These are phyloP conservation scores for Colletotrichum plurivorum DNA, from an alignment of 2,329 filamentous ascomycete species.

Conservation along the genomic window DNA sequence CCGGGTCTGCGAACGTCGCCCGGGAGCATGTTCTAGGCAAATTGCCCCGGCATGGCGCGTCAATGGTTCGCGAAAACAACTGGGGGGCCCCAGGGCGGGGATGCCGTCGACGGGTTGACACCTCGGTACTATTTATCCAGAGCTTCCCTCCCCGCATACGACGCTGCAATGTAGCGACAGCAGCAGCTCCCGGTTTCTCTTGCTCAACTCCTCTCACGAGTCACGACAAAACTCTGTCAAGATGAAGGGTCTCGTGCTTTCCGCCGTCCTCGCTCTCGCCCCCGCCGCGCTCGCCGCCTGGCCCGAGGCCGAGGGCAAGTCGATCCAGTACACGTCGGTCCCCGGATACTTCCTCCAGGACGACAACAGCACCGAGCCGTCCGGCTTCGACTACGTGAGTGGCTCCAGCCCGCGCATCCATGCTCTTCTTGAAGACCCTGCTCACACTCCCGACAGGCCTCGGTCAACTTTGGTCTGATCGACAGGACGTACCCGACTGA, in stretches of 20 bases:
- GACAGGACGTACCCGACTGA: conserved; percentile 74
- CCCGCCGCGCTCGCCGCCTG: conserved; percentile 48
- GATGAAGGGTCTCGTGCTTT: conserved; percentile 52
- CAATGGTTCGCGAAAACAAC: conserved; percentile 25
- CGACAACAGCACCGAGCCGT: conserved; percentile 66
- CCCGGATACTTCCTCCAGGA: conserved; percentile 77
- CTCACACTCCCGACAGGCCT: conserved; percentile 57
- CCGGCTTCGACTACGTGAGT: conserved; percentile 75
- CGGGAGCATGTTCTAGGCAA: conserved; percentile 25
- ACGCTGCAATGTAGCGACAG: conserved; percentile 24
- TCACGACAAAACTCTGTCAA: conserved; percentile 41
- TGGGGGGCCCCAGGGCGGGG: conserved; percentile 23
- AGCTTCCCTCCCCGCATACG: conserved; percentile 23
- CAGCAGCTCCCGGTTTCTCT: conserved; percentile 2
- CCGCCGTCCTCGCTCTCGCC: conserved; percentile 48
- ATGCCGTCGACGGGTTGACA: conserved; percentile 8
- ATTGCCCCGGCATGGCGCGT: conserved; percentile 39
- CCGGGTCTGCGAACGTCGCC: conserved; percentile 3
- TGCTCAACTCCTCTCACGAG: conserved; percentile 2
- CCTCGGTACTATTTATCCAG: conserved; percentile 37
- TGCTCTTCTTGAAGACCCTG: not conserved
- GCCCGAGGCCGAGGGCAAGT: conserved; percentile 51
- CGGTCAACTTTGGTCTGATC: conserved; percentile 76
- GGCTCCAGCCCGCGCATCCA: accelerated
- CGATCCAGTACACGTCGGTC: conserved; percentile 73